Evolutionary conservation across 495 filamentous ascomycete species (phyloP), one percentile per base, ranked within the genome.

Genomic region (Hapsidospora chrysogenum): DNA sequence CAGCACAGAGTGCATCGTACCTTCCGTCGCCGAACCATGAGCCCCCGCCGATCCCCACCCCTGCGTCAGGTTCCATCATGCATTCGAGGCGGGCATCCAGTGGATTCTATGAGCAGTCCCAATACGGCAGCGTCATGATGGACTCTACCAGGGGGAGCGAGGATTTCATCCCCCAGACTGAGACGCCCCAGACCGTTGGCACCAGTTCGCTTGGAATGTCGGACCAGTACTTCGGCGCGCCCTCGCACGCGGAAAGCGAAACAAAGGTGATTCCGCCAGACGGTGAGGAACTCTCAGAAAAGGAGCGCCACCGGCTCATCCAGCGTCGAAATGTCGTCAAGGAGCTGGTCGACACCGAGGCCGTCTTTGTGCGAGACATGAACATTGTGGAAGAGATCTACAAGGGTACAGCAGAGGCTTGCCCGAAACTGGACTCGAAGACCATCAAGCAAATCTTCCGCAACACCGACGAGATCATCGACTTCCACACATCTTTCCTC

Each of bases 351-450:
- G 83, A 92, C 44, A 97, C 92, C 2, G 89, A 97, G 49, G 70
- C 78, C 19, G 71, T 72, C 11, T 96, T 86, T 52, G 68, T 83
- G 30, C 68, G 78, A 41, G 89, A 97, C 54, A 87, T 97, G 83
- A 92, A 80, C 45, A 83, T 97, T 26, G 76, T 92, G 4, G 81
- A 92, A 47, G 84, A 94, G 46, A 94, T 96, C 29, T 97, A 95
- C 62, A 92, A 86, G 53, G 83, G 79, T n/a, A 95, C 89, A 0
- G 84, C 83, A 0, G 78, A 79, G 41, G 76, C 83, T 13, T 79
- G 77, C 31, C 69, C 83, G 14, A 71, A 81, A 35, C 66, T 95
- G n/a, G 81, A 78, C 17, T 51, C 64, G 13, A 78, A 85, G 30
- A 92, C 93, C 38, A 74, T 89, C 39, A 89, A 82, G 50, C 65